Evolutionary conservation across 163 green algal species (phyloP), one percentile per base, ranked within the genome.

Genomic region (Scenedesmus sp.): DNA sequence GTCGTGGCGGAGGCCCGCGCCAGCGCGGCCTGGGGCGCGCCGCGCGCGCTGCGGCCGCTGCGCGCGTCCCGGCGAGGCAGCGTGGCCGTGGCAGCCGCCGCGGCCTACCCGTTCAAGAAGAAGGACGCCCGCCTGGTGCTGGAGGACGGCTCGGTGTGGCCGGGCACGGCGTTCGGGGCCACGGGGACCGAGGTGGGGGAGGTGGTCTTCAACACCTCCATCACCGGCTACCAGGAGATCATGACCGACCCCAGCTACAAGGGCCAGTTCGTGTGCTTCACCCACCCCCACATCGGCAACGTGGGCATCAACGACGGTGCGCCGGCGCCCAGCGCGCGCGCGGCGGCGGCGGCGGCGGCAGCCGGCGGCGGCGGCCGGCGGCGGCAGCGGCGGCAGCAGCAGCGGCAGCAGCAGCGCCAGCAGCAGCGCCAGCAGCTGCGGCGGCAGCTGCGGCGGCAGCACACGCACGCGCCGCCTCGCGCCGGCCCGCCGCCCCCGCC

Each of bases 201-300:
- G 85, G 93, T 98, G 4, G 96, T 99, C n/a, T 99, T 99, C 92
- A 99, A 99, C 89, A 99, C 96, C 3, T 97, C 94, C 2, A 84
- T 99, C 31, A 96, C 92, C 6, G 93, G 93, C 58, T 95, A 90
- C 71, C 86, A 99, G 86, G 96, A 99, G 84, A 98, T 99, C 75
- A 89, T 99, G 86, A 99, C 96, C 2, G 96, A 99, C 83, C 96
- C 96, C 4, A 95, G 85, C 60, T 99, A 99, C 89, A 95, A 96
- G 77, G 96, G 96, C 48, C 96, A 99, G 85, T 98, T 98, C 73
- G 96, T 99, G 39, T 86, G 87, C 4, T 99, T 99, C 93, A 99
- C 96, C 14, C 92, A 94, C 82, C 95, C 96, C 4, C 96, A 99
- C 87, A 98, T 99, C 56, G 96, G 96, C 69, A 99, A 99, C 79